Percentiles rank a stretch among this genome's conserved stretches.
These are phyloP conservation scores for Psophocarpus tetragonolobus DNA, from an alignment of 306 rosid genomes.

Conservation along the genomic window DNA sequence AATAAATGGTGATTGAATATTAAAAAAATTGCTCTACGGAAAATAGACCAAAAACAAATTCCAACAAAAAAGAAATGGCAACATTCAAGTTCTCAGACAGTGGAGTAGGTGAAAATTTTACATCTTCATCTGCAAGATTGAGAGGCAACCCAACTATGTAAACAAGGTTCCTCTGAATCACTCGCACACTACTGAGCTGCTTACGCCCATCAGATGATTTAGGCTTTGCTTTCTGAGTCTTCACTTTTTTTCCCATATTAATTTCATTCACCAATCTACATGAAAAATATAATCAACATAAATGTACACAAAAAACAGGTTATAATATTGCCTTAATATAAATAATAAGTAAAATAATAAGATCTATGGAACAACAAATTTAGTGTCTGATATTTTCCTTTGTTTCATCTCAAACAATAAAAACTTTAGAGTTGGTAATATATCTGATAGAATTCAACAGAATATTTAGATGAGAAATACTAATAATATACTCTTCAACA, in stretches of 20 bases:
- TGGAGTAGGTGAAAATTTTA: conserved; percentile 36
- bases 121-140: conserved; percentile 84
- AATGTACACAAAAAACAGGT: conserved; percentile 17
- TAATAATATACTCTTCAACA: neutral
- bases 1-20: conserved; percentile 22
- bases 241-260: conserved; percentile 70
- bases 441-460: neutral
- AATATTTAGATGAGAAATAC: neutral
- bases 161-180: conserved; percentile 97
- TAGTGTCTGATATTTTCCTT: neutral
- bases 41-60: neutral
- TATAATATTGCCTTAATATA: neutral
- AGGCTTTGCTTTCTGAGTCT: conserved; percentile 76
- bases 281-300: neutral
- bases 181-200: conserved; percentile 96
- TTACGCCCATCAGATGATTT: conserved; percentile 92
- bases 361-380: conserved; percentile 1
- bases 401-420: neutral
- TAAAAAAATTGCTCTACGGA: neutral
- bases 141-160: conserved; percentile 85
- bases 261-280: conserved; percentile 74
- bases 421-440: neutral
- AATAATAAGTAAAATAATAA: neutral
- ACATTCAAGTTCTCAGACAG: neutral
- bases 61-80: neutral